Evolutionary conservation across 495 filamentous ascomycete genomes (phyloP).

Genomic region (Bathelium albidoporum): DNA sequence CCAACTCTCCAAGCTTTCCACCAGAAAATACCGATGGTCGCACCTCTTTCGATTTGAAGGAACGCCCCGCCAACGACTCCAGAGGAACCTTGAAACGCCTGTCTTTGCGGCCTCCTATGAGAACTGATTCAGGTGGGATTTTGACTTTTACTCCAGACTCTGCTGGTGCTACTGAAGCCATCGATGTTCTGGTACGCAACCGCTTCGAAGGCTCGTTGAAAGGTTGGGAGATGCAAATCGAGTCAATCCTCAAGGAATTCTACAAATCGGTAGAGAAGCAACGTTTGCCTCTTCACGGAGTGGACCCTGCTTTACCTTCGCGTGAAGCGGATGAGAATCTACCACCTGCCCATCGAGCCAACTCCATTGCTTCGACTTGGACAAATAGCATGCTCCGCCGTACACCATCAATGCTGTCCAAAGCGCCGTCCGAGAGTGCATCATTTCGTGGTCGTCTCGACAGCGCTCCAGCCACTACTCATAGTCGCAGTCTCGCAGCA

Average conservation of each 20-base stretch:
- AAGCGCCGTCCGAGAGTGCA: constrained; percentile 63
- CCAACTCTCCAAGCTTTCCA: constrained; percentile 18
- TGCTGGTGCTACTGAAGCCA: constrained; percentile 28
- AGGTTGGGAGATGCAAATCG: constrained; percentile 83
- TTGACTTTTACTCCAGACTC: constrained; percentile 20
- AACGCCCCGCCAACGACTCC: constrained; percentile 11
- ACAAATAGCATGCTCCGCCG: constrained; percentile 57
- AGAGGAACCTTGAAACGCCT: constrained; percentile 25
- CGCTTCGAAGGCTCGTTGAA: constrained; percentile 67
- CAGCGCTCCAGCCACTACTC: neutral
- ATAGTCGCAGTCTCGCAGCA: constrained; percentile 45
- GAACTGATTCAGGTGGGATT: constrained; percentile 27
- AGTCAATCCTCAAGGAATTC: constrained; percentile 81
- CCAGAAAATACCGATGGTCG: constrained; percentile 18
- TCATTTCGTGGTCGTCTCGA: constrained; percentile 59
- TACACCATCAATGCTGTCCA: constrained; percentile 82
- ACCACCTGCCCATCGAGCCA: constrained; percentile 14
- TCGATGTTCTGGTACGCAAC: constrained; percentile 60
- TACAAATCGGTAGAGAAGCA: constrained; percentile 82
- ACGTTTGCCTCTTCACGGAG: constrained; percentile 70
- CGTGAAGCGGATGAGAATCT: neutral
- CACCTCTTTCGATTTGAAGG: constrained; percentile 24
- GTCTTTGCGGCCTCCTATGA: constrained; percentile 25
- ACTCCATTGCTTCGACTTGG: constrained; percentile 26
- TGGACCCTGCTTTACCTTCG: neutral